These are phyloP conservation scores for Sclerospora graminicola DNA, from an alignment of 352 stramenopile species.

Conservation along the genomic window DNA sequence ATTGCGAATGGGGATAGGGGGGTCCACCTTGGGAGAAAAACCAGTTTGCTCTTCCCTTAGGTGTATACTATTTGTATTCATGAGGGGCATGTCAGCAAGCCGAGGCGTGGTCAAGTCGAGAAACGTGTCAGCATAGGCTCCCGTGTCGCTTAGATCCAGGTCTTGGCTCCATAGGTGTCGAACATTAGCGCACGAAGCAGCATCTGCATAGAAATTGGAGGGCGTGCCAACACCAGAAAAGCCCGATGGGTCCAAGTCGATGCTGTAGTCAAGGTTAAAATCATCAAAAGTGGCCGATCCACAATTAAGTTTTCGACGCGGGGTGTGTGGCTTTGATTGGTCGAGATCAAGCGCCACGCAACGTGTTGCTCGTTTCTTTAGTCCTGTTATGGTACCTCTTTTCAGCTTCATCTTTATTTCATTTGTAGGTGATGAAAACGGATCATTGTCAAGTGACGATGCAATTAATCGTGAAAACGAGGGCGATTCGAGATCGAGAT, in stretches of 20 bases:
- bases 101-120: slow-evolving; percentile 66
- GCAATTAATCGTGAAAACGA: slow-evolving; percentile 44
- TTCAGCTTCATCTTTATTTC: slow-evolving; percentile 35
- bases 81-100: slow-evolving; percentile 28
- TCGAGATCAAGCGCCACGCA: slow-evolving; percentile 43
- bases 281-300: slow-evolving; percentile 51
- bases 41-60: slow-evolving; percentile 7
- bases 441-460: slow-evolving; percentile 16
- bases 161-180: slow-evolving; percentile 54
- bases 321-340: slow-evolving; percentile 52
- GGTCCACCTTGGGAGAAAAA: slow-evolving; percentile 19
- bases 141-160: slow-evolving; percentile 34
- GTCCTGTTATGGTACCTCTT: slow-evolving; percentile 6
- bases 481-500: slow-evolving; percentile 64
- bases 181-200: slow-evolving; percentile 23
- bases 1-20: slow-evolving; percentile 51
- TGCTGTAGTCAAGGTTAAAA: slow-evolving; percentile 25
- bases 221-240: slow-evolving; percentile 60
- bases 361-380: slow-evolving; percentile 53
- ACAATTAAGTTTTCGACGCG: slow-evolving; percentile 52
- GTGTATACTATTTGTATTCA: slow-evolving; percentile 11
- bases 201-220: slow-evolving; percentile 41
- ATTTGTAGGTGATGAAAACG: slow-evolving; percentile 11
- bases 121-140: slow-evolving; percentile 52
- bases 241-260: slow-evolving; percentile 3